Conservation (phyloP, 257 asterid genomes). For the Plectranthus barbatus region DNA sequence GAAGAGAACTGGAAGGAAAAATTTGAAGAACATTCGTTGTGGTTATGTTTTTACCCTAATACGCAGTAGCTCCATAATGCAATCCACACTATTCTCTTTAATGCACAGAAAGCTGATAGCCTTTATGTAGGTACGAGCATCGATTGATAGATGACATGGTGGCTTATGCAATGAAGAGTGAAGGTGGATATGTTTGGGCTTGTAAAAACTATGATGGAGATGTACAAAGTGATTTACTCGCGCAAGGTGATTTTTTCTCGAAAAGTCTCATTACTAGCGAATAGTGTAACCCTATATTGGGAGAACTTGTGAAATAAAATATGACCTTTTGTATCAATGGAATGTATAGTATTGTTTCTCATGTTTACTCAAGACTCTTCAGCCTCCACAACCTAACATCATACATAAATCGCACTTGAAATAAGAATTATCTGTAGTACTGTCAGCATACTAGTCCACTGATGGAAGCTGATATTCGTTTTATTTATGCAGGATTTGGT, state of each 20-base stretch:
- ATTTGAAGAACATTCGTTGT: slow-evolving; percentile 77
- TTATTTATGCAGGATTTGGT: slow-evolving; percentile 62
- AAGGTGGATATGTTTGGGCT: slow-evolving; percentile 97
- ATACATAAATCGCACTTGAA: background rate
- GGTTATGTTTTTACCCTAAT: slow-evolving; percentile 36
- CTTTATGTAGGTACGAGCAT: slow-evolving; percentile 73
- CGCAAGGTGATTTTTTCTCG: slow-evolving; percentile 59
- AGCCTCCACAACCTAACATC: too few relatives aligned
- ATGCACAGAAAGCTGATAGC: background rate
- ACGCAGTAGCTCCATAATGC: background rate
- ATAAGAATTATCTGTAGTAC: background rate
- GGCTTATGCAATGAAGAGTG: slow-evolving; percentile 86
- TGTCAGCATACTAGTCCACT: background rate
- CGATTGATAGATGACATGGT: slow-evolving; percentile 97
- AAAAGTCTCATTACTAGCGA: background rate
- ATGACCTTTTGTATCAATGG: too few relatives aligned
- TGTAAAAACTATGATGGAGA: slow-evolving; percentile 97
- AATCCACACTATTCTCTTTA: background rate
- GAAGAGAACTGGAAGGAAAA: slow-evolving; percentile 72
- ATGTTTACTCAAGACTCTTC: too few relatives aligned
- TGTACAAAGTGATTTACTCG: slow-evolving; percentile 92
- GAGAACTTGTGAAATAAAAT: background rate
- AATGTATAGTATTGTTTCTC: too few relatives aligned
- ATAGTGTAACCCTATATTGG: background rate
- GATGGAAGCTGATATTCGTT: background rate